Base-by-base conservation (phyloP, 108 stramenopile species). In the Nitzschia palea region DNA sequence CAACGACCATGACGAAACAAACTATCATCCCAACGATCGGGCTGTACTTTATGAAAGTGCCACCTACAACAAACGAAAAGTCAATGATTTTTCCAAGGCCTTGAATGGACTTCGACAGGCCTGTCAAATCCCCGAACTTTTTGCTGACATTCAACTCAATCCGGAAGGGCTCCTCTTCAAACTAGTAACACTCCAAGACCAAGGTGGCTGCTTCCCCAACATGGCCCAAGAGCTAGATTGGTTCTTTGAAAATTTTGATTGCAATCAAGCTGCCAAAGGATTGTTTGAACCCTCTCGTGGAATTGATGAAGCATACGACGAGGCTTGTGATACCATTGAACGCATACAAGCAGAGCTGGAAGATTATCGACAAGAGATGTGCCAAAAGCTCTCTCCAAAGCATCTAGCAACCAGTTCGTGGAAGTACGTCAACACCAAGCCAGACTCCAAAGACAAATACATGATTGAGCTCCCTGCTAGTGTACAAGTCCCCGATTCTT, bases 361-460 rank as follows among this genome's bases (percentile, higher is more conserved):
- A 18, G 80, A 64, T 12, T 96, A 97, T 71, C 82, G 91, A 58
- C 68, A 87, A 25, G 90, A 91, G 76, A 93, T 93, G 86, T 85
- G 82, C 64, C 43, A 60, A 27, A 42, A 88, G 44, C 72, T 80
- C 36, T 48, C 56, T 18, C 81, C 84, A 1, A 51, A 76, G n/a
- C 70, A 77, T 29, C 34, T 71, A 29, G 80, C 86, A 45, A 53
- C 68, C 17, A 75, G 80, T 12, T 57, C 64, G 8, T 94, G 90
- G 91, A 93, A 87, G 64, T 94, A 94, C 60, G 77, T 91, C 62
- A 95, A 95, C 62, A 72, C 57, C 52, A 96, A 93, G 47, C 88
- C 88, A 34, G 92, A 91, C 29, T 80, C 87, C 26, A 98, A 97
- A 76, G 99, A 99, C 79, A 96, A 97, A 50, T 99, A 94, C 59